Evolutionary conservation across 108 stramenopile genomes (phyloP), one percentile per base, ranked within the genome.

Genomic region (Phaeodactylum tricornutum): DNA sequence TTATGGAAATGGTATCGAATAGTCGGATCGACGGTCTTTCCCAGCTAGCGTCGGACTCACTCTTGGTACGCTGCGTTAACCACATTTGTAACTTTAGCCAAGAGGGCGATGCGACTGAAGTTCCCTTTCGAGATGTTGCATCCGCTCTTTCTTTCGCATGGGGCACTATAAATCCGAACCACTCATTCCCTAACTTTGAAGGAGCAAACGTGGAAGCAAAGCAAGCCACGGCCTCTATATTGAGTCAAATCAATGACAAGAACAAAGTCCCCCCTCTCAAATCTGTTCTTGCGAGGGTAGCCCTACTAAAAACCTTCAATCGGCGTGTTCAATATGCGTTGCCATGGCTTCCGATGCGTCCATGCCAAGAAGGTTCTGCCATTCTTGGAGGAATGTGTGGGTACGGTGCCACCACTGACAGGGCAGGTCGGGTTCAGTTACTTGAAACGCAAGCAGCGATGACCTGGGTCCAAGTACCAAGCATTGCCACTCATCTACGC

Each of bases 251-350:
- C 20, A n/a, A n/a, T n/a, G 62, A 57, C 36, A 45, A 48, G 25
- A 24, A 72, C 5, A 14, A 48, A 5, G 56, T 36, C 31, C 38
- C 32, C 1, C 36, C 76, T 7, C 47, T 63, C 3, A 66, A 73
- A 36, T 47, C 83, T 1, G 53, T 95, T 17, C 48, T 95, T 67
- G 87, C 79, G 9, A 47, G 91, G 14, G 61, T 81, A 39, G 60
- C 87, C 0, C 39, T 92, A 47, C 75, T 95, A 26, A 64, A 87
- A 20, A 83, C 79, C 9, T 61, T 92, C 26, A 96, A 96, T 53
- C 61, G 72, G 35, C 74, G 77, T 31, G 79, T 71, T 16, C 41
- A 46, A 33, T 55, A 49, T 47, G 82, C 74, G 21, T 65, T 84
- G 34, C 95, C 78, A 6, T 91, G 79, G 77, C 60, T 85, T 2